These are phyloP conservation scores for Lanmaoa pseudosensibilis DNA, from an alignment of 768 basidiomycete species.

Conservation along the genomic window DNA sequence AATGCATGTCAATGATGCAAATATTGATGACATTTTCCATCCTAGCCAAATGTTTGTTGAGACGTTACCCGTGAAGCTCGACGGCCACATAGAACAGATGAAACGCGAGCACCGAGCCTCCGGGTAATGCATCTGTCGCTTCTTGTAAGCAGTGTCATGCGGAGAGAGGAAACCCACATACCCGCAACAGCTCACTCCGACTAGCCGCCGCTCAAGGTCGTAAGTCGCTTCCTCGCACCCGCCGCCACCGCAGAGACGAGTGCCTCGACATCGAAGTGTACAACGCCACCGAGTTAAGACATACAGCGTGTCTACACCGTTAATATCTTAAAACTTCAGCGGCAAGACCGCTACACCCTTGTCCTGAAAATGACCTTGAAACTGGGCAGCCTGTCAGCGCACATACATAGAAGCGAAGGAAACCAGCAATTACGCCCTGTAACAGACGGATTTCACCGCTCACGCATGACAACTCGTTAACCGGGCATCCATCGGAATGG, in stretches of 20 bases:
- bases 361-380: neutral
- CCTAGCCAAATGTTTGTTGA: neutral
- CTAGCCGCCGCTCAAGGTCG: constrained; percentile 5
- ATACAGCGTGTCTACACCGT: constrained; percentile 7
- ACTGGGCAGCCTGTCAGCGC: neutral
- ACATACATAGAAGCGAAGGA: neutral
- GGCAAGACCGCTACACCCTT: neutral
- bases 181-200: constrained; percentile 1
- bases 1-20: no score
- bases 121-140: neutral
- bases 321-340: constrained; percentile 5
- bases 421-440: no score
- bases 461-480: no score
- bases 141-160: neutral
- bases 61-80: neutral
- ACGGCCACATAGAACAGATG: neutral
- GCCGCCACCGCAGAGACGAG: constrained; percentile 25
- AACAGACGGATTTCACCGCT: neutral
- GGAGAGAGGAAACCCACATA: constrained; percentile 4
- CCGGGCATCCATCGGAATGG: neutral
- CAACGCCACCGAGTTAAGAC: constrained; percentile 11
- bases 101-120: neutral
- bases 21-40: neutral
- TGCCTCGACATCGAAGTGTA: neutral
- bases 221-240: constrained; percentile 20